These are phyloP conservation scores for Akanthomyces uredinophilus DNA, from an alignment of 2,329 filamentous ascomycete genomes.

Conservation along the genomic window DNA sequence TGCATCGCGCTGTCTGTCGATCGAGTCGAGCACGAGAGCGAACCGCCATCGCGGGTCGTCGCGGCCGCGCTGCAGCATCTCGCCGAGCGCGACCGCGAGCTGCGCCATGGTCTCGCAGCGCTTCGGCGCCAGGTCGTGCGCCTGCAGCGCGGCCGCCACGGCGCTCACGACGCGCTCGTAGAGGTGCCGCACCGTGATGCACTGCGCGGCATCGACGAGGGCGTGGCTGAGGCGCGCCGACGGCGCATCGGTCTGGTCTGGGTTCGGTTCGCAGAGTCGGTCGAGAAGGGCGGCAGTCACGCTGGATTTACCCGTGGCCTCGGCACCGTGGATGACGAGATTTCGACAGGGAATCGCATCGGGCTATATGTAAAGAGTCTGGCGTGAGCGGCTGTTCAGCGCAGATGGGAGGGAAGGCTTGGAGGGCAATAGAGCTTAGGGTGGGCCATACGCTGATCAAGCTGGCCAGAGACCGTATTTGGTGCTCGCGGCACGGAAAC, in stretches of 20 bases:
- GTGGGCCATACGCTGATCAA: slow-evolving; percentile 43
- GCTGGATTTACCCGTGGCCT: slow-evolving; percentile 80
- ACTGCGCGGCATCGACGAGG: slow-evolving; percentile 66
- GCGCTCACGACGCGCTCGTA: slow-evolving; percentile 64
- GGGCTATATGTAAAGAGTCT: slow-evolving; percentile 40
- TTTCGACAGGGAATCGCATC: slow-evolving; percentile 65
- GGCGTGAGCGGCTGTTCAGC: slow-evolving; percentile 5
- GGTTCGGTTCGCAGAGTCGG: slow-evolving; percentile 20
- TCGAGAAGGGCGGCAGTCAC: slow-evolving; percentile 51
- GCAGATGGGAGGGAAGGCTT: neutral
- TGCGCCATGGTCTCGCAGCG: slow-evolving; percentile 78
- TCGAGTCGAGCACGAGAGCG: slow-evolving; percentile 79
- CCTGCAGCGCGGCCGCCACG: slow-evolving; percentile 48
- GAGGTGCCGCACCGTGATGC: slow-evolving; percentile 71
- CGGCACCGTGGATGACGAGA: slow-evolving; percentile 75
- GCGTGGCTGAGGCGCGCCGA: slow-evolving; percentile 47
- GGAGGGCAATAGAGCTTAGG: neutral
- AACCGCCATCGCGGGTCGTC: slow-evolving; percentile 51
- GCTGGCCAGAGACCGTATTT: slow-evolving; percentile 54
- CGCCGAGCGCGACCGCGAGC: slow-evolving; percentile 66
- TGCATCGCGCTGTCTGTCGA: slow-evolving; percentile 79
- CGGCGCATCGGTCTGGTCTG: slow-evolving; percentile 15
- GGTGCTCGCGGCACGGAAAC: slow-evolving; percentile 54
- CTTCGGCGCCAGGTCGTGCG: slow-evolving; percentile 42
- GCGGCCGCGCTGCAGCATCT: slow-evolving; percentile 45